Evolutionary conservation across 1,284 basidiomycete species (phyloP).

Genomic region (Xerocomus nothofagi): DNA sequence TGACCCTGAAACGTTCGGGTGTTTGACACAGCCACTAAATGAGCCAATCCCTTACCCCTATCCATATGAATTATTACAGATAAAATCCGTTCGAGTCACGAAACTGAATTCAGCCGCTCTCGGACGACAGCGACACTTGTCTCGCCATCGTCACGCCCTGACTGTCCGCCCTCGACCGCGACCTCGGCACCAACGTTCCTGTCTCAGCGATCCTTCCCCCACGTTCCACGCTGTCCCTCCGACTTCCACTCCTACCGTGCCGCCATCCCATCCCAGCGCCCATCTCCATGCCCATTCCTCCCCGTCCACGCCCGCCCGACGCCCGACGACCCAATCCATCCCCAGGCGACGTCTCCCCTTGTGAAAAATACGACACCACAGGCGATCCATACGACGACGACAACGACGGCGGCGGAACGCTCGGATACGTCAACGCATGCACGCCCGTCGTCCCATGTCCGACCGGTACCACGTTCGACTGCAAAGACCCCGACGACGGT

Average conservation of each 20-base stretch:
- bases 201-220: conserved; percentile 66
- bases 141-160: conserved; percentile 26
- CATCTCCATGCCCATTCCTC: conserved; percentile 19
- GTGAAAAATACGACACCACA: conserved; percentile 47
- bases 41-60: too few relatives aligned
- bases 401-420: conserved; percentile 66
- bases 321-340: conserved; percentile 53
- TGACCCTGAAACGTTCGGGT: not conserved
- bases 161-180: conserved; percentile 44
- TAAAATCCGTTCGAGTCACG: too few relatives aligned
- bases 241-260: conserved; percentile 42
- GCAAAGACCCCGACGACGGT: conserved; percentile 56
- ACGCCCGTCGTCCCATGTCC: conserved; percentile 28
- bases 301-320: conserved; percentile 44
- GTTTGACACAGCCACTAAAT: too few relatives aligned
- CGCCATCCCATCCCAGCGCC: conserved; percentile 24
- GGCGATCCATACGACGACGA: conserved; percentile 69
- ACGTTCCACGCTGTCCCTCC: conserved; percentile 58
- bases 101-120: too few relatives aligned
- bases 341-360: conserved; percentile 47
- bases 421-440: conserved; percentile 56
- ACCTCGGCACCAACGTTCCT: conserved; percentile 52
- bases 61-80: too few relatives aligned
- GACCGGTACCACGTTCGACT: conserved; percentile 37
- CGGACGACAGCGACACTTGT: not conserved